Evolutionary conservation across 768 basidiomycete genomes (phyloP), one percentile per base, ranked within the genome.

Genomic region (Boletus tomentosulus): DNA sequence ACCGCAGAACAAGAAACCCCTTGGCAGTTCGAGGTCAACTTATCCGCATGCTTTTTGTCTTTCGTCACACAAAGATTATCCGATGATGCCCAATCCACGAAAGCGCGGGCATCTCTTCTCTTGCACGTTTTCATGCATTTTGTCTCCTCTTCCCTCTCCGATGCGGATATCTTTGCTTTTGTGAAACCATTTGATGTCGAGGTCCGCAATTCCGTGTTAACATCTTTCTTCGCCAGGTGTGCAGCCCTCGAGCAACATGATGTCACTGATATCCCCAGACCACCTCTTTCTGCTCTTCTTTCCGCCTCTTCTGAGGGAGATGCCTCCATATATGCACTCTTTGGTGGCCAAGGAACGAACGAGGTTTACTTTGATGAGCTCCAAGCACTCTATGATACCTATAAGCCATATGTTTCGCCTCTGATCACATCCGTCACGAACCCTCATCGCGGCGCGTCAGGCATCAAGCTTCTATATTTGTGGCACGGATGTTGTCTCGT

Each of bases 321-420:
- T 41, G 86, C 83, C 50, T 88, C 80, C 45, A 74, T 98, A 62
- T 98, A 89, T 73, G 96, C 92, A 48, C 76, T 99, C 38, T 99
- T 99, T 67, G 96, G 96, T 48, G 97, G 97, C 13, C 97, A 99
- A 72, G 97, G 97, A 54, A 92, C 89, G 55, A 98, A 98, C 72
- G 97, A 98, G 67, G 89, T 96, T 55, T 99, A 98, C 76, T 93
- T 98, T 69, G 91, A 96, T 69, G 97, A 98, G 70, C 80, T 99
- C 19, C 90, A 96, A 74, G 75, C 78, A 47, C 85, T 98, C 48
- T 94, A 90, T 73, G 88, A 97, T 73, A 89, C 83, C 56, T 98
- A 99, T 79, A 83, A 78, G 57, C 87, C 94, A 12, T 96, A 92
- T 66, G 85, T 98, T 58, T 74, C 78, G 15, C 70, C 86, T 16